Conservation (phyloP, 768 basidiomycete genomes). For the Mycena pura region DNA sequence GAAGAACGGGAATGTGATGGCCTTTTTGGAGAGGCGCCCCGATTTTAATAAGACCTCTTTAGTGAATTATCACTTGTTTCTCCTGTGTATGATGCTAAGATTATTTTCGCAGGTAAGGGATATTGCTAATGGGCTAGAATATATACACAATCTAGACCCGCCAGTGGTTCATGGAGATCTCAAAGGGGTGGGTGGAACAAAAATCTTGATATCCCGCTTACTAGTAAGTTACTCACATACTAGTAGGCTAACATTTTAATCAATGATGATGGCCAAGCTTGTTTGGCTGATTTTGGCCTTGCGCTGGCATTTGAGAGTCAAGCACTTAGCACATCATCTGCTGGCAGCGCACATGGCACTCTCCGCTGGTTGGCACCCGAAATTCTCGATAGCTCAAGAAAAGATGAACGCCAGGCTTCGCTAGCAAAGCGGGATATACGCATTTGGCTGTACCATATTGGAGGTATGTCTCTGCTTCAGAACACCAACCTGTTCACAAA, state of each 20-base stretch:
- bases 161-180: conserved; percentile 10
- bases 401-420: conserved; percentile 4
- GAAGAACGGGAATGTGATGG: conserved; percentile 7
- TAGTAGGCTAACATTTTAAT: conserved; percentile 6
- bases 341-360: not conserved
- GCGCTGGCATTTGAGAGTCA: conserved; percentile 2
- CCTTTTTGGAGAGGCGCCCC: no score
- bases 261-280: not conserved
- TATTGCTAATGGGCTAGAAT: conserved; percentile 7
- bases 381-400: conserved; percentile 9
- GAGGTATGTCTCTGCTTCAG: conserved; percentile 1
- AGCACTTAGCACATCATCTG: conserved; percentile 6
- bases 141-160: conserved; percentile 5
- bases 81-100: no score
- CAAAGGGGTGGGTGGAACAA: not conserved
- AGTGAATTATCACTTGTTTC: no score
- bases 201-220: not conserved
- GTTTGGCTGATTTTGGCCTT: conserved; percentile 11
- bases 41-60: no score
- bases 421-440: conserved; percentile 5
- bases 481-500: not conserved
- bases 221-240: not conserved
- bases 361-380: conserved; percentile 12
- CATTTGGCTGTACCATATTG: conserved; percentile 4
- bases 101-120: no score